phyloP scores from a whole-genome alignment of 768 basidiomycete genomes.

The Austroboletus festivus region DNA sequence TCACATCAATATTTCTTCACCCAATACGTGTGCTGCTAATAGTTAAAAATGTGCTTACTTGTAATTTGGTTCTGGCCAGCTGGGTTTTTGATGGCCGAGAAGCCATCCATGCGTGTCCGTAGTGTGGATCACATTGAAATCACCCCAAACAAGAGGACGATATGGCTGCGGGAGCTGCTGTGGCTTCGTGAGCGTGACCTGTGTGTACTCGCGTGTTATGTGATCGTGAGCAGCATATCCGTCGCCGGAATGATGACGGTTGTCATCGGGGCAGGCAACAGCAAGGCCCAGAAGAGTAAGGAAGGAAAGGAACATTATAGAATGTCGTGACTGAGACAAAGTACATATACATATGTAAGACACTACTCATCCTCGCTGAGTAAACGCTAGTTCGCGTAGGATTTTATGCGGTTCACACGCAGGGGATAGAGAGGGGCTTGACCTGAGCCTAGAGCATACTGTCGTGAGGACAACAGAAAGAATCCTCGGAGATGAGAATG shows the following conservation, averaged over 20 bases:
- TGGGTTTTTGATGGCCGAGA: slow-evolving; percentile 75
- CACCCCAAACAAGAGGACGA: slow-evolving; percentile 75
- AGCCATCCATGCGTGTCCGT: slow-evolving; percentile 85
- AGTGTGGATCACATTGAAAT: slow-evolving; percentile 83
- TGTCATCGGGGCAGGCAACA: slow-evolving; percentile 22
- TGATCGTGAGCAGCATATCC: slow-evolving; percentile 30
- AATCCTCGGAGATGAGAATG: too few relatives aligned
- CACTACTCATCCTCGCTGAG: too few relatives aligned
- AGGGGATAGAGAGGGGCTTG: too few relatives aligned
- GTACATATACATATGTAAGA: too few relatives aligned
- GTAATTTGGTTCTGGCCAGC: slow-evolving; percentile 75
- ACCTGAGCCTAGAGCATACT: too few relatives aligned
- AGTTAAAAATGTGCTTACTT: slow-evolving; percentile 64
- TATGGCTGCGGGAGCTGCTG: too few relatives aligned
- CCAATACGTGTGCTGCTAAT: slow-evolving; percentile 39
- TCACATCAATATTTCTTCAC: neutral
- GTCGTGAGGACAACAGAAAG: too few relatives aligned
- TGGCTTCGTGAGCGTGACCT: slow-evolving; percentile 42
- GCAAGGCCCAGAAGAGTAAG: slow-evolving; percentile 18
- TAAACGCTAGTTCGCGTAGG: too few relatives aligned
- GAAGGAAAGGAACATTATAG: slow-evolving; percentile 13
- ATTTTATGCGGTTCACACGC: too few relatives aligned
- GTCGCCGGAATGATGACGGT: slow-evolving; percentile 18
- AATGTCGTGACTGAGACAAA: too few relatives aligned
- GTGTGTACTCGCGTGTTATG: slow-evolving; percentile 38